Evolutionary conservation across 129 eudicot species (phyloP).

Genomic region (Arctium minus): DNA sequence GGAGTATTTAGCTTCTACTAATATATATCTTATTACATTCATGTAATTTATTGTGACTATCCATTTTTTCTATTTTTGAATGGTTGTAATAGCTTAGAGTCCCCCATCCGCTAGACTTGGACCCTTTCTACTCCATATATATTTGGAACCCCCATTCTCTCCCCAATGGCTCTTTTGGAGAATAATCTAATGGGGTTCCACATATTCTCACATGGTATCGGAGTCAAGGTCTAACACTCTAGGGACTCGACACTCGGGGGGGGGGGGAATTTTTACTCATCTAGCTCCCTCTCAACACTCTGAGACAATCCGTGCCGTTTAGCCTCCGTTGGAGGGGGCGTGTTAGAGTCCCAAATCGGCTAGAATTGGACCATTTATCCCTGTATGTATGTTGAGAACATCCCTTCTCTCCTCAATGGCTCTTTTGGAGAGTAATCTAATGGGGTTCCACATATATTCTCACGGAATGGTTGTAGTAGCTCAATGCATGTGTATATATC

Average conservation of each 20-base stretch:
- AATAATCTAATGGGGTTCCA: background rate
- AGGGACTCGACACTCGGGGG: background rate
- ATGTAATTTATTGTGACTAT: background rate
- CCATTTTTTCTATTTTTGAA: background rate
- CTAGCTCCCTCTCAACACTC: background rate
- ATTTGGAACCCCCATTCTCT: background rate
- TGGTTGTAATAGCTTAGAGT: background rate
- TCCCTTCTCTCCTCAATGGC: background rate
- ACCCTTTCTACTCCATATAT: background rate
- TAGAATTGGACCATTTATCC: background rate
- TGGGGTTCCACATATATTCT: background rate
- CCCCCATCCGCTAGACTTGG: background rate
- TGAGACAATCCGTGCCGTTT: background rate
- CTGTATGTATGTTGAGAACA: background rate
- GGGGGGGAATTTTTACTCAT: background rate
- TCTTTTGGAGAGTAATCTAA: background rate
- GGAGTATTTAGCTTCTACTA: too few relatives aligned
- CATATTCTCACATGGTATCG: background rate
- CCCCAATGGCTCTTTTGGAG: background rate
- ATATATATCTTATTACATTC: too few relatives aligned
- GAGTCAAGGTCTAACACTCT: background rate
- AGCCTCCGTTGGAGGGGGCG: background rate
- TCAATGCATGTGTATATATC: background rate
- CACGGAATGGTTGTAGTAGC: background rate
- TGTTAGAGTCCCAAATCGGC: background rate